Evolutionary conservation across 306 rosid species (phyloP), one percentile per base, ranked within the genome.

Genomic region (Rosa persica): DNA sequence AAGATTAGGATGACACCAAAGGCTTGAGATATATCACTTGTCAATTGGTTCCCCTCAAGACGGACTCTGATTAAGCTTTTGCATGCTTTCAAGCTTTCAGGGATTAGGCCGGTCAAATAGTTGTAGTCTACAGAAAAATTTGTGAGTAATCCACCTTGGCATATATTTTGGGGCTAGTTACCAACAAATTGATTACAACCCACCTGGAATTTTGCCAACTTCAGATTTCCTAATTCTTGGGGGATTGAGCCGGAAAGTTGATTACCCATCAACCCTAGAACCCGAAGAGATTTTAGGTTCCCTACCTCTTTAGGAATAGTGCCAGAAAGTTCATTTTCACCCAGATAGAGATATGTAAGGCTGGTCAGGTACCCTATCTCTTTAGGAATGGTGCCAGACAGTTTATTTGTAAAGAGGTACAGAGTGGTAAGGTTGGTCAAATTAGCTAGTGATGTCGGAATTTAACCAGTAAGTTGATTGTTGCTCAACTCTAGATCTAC

Each of bases 1-100:
- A 71, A 86, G 76, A 15, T 71, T 66, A 27, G 87, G 87, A 67
- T 83, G 60, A 81, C 60, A 6, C 87, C 83, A 12, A 83, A 86
- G 34, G 64, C 87, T 83, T 81, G 79, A 2, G 85, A 80, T 70
- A 86, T 8, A n/a, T 86, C 67, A 11, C 81, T 83, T 19, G 8
- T 17, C 20, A 86, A 77, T 13, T 66, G 70, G 81, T 86, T 86
- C 15, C 73, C 65, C 43, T 86, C 75, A 15, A 86, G 83, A 17
- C 83, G 6, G 3, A 49, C 0, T 49, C 54, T 49, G 0, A 49
- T 0, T 49, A 49, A 12, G 1, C 55, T 49, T 52, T 19, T 72
- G 76, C 88, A 85, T 47, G 47, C 75, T 23, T 73, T 81, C 11
- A 85, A 73, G 66, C 79, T 72, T 70, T 75, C 64, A 5, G 88